Conservation (phyloP, 2,329 filamentous ascomycete species). For the Exophiala xenobiotica region DNA sequence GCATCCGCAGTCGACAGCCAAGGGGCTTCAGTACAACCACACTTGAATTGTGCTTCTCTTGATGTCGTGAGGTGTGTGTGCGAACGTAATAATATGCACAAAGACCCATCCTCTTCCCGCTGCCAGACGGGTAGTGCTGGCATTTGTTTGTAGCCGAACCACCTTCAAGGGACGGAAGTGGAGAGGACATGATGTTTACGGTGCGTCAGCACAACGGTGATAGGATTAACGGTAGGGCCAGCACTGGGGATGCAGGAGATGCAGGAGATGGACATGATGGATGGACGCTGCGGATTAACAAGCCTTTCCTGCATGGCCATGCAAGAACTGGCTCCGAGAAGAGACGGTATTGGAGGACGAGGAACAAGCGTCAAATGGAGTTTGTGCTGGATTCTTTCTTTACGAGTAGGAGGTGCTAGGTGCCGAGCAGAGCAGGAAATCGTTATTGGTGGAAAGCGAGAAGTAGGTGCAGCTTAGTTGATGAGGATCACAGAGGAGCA, state of each 20-base stretch:
- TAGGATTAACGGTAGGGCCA: background rate
- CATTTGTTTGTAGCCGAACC: background rate
- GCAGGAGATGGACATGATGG: no score
- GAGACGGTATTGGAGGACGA: background rate
- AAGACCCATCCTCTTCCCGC: conserved; percentile 1
- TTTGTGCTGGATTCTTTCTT: background rate
- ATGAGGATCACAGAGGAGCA: background rate
- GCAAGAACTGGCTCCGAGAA: background rate
- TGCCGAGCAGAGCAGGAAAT: background rate
- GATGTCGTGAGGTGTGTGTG: conserved; percentile 1
- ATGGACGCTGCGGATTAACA: background rate
- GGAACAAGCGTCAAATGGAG: background rate
- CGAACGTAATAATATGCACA: conserved; percentile 2
- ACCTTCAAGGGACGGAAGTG: conserved; percentile 1
- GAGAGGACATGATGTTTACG: background rate
- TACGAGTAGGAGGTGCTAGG: no score
- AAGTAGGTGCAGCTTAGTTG: background rate
- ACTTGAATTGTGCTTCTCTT: background rate
- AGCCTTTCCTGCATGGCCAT: background rate
- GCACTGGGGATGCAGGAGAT: background rate
- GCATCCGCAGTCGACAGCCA: conserved; percentile 1
- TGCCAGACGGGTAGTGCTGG: background rate
- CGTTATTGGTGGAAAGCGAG: background rate
- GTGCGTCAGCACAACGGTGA: background rate
- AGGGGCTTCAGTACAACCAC: background rate